These are phyloP conservation scores for Pseudogymnoascus sp. DNA, from an alignment of 2,329 filamentous ascomycete species.

Conservation along the genomic window DNA sequence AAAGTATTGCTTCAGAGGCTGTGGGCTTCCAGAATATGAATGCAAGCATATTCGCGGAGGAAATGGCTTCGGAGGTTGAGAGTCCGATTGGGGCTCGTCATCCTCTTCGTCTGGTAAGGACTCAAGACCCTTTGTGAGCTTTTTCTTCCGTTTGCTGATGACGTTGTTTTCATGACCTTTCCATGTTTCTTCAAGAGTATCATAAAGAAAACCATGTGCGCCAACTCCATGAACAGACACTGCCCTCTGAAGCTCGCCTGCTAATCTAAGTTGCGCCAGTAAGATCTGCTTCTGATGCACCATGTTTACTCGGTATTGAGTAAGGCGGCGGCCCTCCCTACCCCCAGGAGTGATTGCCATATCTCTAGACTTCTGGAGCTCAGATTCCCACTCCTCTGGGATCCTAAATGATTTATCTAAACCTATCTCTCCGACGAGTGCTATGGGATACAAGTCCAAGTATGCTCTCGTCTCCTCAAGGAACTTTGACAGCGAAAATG, in stretches of 20 bases:
- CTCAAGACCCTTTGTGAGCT: conserved; percentile 36
- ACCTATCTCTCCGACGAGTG: conserved; percentile 71
- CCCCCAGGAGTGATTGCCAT: conserved; percentile 57
- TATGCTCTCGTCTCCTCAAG: conserved; percentile 48
- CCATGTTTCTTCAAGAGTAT: conserved; percentile 60
- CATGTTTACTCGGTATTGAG: conserved; percentile 59
- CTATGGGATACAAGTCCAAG: conserved; percentile 51
- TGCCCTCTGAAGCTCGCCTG: conserved; percentile 63
- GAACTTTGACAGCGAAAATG: conserved; percentile 52
- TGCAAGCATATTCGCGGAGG: conserved; percentile 89
- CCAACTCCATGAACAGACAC: conserved; percentile 65
- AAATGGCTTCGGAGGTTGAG: conserved; percentile 51
- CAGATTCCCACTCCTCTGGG: conserved; percentile 49
- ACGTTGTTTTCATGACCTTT: conserved; percentile 60
- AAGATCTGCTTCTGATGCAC: conserved; percentile 63
- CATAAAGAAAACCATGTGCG: conserved; percentile 54
- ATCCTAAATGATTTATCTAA: conserved; percentile 72
- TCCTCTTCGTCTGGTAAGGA: conserved; percentile 24
- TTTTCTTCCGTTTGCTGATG: conserved; percentile 52
- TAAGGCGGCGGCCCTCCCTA: conserved; percentile 61
- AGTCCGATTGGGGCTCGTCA: conserved; percentile 28
- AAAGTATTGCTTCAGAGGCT: conserved; percentile 72
- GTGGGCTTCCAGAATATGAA: conserved; percentile 75
- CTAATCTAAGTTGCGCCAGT: conserved; percentile 61
- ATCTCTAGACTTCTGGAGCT: conserved; percentile 35